phyloP scores from a whole-genome alignment of 2,329 filamentous ascomycete species.

The Aspergillus neoniger region DNA sequence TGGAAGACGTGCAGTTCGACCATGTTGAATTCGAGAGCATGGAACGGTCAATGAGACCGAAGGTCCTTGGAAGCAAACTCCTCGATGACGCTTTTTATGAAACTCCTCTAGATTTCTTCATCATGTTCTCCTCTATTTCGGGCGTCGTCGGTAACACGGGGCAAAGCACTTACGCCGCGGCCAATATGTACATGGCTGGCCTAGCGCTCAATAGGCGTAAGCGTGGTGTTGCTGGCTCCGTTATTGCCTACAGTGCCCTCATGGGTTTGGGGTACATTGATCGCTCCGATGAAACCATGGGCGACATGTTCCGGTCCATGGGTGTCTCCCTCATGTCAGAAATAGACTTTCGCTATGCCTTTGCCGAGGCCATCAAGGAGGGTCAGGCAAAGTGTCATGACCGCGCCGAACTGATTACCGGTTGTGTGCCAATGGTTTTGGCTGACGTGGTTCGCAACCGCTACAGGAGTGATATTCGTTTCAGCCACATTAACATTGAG shows the following conservation, averaged over 20 bases:
- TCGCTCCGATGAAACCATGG: neutral
- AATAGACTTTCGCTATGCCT: constrained; percentile 11
- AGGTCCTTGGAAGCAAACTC: constrained; percentile 39
- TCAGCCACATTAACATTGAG: neutral
- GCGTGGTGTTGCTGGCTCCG: constrained; percentile 43
- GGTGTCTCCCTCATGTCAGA: constrained; percentile 7
- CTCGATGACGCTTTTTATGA: constrained; percentile 25
- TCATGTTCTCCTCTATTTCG: constrained; percentile 37
- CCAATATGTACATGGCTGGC: constrained; percentile 47
- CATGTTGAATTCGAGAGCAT: constrained; percentile 36
- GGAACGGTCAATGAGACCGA: constrained; percentile 35
- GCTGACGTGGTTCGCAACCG: neutral
- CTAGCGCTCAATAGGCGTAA: constrained; percentile 41
- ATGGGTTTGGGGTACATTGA: constrained; percentile 47
- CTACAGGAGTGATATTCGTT: neutral
- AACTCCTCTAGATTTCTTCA: constrained; percentile 40
- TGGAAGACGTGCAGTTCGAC: constrained; percentile 36
- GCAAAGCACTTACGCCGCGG: constrained; percentile 52
- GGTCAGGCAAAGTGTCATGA: neutral
- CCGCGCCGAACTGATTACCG: neutral
- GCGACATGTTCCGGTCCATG: neutral
- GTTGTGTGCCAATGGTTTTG: neutral
- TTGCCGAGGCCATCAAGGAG: constrained; percentile 16
- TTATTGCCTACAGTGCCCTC: constrained; percentile 44
- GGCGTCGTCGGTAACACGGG: constrained; percentile 30